phyloP scores from a whole-genome alignment of 352 stramenopile genomes.

The Blastocystis sp. region DNA sequence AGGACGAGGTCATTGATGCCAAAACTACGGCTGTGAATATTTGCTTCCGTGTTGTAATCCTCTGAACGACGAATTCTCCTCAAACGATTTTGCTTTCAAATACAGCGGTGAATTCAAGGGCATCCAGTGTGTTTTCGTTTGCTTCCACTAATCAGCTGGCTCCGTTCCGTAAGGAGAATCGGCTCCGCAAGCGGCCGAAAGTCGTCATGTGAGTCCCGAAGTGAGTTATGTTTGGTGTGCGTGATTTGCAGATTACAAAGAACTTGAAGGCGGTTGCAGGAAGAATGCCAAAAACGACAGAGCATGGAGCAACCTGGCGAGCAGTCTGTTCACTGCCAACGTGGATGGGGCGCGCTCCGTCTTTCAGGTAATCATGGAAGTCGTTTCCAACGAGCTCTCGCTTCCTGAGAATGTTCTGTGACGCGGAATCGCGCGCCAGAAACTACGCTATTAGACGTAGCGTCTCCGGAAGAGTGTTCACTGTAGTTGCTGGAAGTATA shows the following conservation, averaged over 20 bases:
- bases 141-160: background rate
- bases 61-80: background rate
- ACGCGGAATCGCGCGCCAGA: background rate
- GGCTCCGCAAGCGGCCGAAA: background rate
- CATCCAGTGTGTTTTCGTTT: background rate
- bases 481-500: conserved; percentile 9
- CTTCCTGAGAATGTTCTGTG: conserved; percentile 44
- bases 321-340: conserved; percentile 25
- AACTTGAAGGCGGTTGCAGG: conserved; percentile 32
- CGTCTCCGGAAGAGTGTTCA: background rate
- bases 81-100: conserved; percentile 23
- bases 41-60: background rate
- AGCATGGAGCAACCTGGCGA: conserved; percentile 39
- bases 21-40: background rate
- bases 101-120: background rate
- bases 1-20: conserved; percentile 53
- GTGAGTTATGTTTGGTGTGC: background rate
- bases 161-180: background rate
- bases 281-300: conserved; percentile 37
- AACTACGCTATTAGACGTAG: conserved; percentile 3
- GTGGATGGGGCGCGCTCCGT: conserved; percentile 14
- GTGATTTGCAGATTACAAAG: conserved; percentile 57
- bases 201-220: background rate
- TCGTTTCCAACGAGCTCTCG: conserved; percentile 24
- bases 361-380: conserved; percentile 56